Evolutionary conservation across 2,329 filamentous ascomycete species (phyloP), one percentile per base, ranked within the genome.

Genomic region (Cladorrhinum sp.): DNA sequence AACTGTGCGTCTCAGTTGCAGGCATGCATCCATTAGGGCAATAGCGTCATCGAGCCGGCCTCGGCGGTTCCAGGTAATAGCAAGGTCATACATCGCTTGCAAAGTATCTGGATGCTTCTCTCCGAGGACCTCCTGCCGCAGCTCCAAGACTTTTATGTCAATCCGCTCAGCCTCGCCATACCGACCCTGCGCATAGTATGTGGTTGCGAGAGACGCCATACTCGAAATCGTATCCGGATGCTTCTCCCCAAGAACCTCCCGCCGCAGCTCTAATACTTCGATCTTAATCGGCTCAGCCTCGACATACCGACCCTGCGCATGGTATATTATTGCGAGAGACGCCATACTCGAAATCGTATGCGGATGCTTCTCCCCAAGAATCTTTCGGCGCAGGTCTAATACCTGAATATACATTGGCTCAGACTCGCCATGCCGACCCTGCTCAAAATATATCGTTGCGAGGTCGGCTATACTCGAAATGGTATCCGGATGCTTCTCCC

Each of bases 31-130:
- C 29, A 32, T 32, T 13, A 32, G 13, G 29, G 29, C 29, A 32
- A 32, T 6, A 32, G 7, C 29, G 29, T 32, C 29, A 32, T 32
- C 29, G 13, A 6, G 13, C 29, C 29, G 29, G 16, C 49, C 23
- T 25, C 25, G 56, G 22, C 13, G 16, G 18, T 54, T n/a, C 32
- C 38, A 58, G 22, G 25, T 51, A 16, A 13, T 25, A 23, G 68
- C 67, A 22, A 71, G 67, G 16, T 64, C 24, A 18, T 22, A 57
- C 65, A 70, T 70, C n/a, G 56, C 63, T 32, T 2, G 0, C 12
- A 71, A 57, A 20, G 69, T 70, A 45, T 67, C 59, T n/a, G 49
- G 49, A 51, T 51, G 49, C 23, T 51, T 51, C 12, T 51, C 49
- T 5, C 49, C 49, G 23, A 51, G 49, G 25, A 51, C 49, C 22